Evolutionary conservation across 73 alveolate genomes (phyloP).

Genomic region (Paramecium tetraurelia): DNA sequence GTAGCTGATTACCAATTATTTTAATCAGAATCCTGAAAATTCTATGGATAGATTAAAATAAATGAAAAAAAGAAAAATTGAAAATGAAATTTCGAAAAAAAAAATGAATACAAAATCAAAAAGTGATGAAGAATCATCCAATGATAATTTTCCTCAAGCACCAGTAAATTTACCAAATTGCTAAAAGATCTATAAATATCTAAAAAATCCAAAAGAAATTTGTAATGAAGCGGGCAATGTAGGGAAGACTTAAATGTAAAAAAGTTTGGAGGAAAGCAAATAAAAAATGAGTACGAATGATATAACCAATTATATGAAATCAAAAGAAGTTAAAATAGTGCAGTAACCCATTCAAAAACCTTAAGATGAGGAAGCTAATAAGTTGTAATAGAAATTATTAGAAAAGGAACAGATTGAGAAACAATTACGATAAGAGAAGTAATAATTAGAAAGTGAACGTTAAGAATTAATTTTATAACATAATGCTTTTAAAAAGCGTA

Average conservation of each 20-base stretch:
- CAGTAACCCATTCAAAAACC: neutral
- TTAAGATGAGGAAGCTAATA: neutral
- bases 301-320: neutral
- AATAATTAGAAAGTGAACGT: slow-evolving; percentile 1
- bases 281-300: neutral
- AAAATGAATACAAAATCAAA: neutral
- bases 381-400: neutral
- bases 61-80: neutral
- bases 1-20: neutral
- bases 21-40: neutral
- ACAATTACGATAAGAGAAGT: slow-evolving; percentile 1
- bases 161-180: neutral
- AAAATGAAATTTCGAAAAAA: neutral
- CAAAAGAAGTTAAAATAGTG: neutral
- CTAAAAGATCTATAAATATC: neutral
- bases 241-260: neutral
- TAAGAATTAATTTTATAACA: neutral
- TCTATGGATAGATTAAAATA: neutral
- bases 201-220: neutral
- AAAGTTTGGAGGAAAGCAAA: neutral
- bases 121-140: slow-evolving; percentile 20
- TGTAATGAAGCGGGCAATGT: neutral
- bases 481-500: slow-evolving; percentile 14
- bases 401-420: slow-evolving; percentile 1
- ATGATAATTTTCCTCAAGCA: neutral